Percentiles rank a stretch among this genome's conserved stretches.
Evolutionary conservation across 2,329 filamentous ascomycete species (phyloP).

Genomic region (Phialophora expanda): DNA sequence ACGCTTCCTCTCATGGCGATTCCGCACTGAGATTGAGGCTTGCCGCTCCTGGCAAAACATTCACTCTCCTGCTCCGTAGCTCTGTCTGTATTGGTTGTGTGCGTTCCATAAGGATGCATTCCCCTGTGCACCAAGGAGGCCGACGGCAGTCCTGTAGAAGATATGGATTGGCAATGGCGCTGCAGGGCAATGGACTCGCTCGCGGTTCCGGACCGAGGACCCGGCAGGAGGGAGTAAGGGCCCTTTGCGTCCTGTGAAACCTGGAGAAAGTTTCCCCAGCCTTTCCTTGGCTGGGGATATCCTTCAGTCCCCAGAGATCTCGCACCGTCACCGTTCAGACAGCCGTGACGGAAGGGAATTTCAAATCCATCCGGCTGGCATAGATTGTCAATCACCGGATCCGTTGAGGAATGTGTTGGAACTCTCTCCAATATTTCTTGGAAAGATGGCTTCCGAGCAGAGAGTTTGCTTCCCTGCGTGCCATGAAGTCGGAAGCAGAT

Average conservation of each 20-base stretch:
- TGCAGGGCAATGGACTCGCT: background rate
- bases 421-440: background rate
- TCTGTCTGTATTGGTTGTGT: background rate
- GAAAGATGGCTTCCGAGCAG: background rate
- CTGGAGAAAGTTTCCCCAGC: slow-evolving; percentile 2
- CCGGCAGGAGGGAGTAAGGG: background rate
- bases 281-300: background rate
- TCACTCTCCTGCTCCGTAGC: background rate
- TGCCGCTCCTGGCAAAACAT: background rate
- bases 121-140: background rate
- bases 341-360: background rate
- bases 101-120: background rate
- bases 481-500: background rate
- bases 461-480: background rate
- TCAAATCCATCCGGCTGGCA: background rate
- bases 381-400: background rate
- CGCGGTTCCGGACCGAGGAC: slow-evolving; percentile 4
- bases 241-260: background rate
- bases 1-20: background rate
- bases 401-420: background rate
- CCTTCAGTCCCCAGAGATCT: background rate
- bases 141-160: background rate
- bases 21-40: background rate
- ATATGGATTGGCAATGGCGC: background rate
- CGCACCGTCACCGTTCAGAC: background rate